These are phyloP conservation scores for Cystobasidium pallidum DNA, from an alignment of 1,284 basidiomycete genomes.

Conservation along the genomic window DNA sequence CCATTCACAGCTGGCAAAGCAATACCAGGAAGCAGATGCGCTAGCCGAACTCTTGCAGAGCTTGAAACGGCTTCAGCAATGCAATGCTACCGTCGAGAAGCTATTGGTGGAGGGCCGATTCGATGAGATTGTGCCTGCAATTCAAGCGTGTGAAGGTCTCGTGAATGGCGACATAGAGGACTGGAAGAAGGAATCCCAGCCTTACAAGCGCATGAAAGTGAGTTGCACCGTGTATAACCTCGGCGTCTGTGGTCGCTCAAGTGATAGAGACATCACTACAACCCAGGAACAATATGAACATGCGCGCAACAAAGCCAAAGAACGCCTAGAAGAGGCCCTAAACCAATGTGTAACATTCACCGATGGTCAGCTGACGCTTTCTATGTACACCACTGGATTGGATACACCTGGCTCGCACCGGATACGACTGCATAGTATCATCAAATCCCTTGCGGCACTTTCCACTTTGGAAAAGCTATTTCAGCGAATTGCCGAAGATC, in stretches of 20 bases:
- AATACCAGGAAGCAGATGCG: conserved; percentile 17
- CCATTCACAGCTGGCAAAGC: conserved; percentile 17
- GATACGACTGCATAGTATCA: conserved; percentile 9
- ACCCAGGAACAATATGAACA: conserved; percentile 11
- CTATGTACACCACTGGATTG: background rate
- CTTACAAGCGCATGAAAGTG: conserved; percentile 26
- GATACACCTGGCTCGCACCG: background rate
- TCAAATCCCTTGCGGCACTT: conserved; percentile 14
- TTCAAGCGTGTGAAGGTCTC: conserved; percentile 18
- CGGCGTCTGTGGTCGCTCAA: background rate
- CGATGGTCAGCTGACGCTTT: background rate
- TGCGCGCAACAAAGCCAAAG: conserved; percentile 6
- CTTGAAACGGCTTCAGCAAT: conserved; percentile 16
- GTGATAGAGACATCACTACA: background rate
- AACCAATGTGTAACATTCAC: conserved; percentile 13
- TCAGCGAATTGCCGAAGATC: background rate
- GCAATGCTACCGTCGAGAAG: background rate
- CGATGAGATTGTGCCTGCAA: conserved; percentile 12
- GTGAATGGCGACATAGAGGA: conserved; percentile 16
- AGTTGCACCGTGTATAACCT: background rate
- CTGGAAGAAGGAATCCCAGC: conserved; percentile 28
- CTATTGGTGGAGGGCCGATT: conserved; percentile 18
- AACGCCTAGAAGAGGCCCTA: conserved; percentile 36
- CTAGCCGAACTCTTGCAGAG: conserved; percentile 22
- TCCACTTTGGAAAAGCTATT: conserved; percentile 19